Evolutionary conservation across 345 rosid species (phyloP).

Genomic region (Gossypium turneri): DNA sequence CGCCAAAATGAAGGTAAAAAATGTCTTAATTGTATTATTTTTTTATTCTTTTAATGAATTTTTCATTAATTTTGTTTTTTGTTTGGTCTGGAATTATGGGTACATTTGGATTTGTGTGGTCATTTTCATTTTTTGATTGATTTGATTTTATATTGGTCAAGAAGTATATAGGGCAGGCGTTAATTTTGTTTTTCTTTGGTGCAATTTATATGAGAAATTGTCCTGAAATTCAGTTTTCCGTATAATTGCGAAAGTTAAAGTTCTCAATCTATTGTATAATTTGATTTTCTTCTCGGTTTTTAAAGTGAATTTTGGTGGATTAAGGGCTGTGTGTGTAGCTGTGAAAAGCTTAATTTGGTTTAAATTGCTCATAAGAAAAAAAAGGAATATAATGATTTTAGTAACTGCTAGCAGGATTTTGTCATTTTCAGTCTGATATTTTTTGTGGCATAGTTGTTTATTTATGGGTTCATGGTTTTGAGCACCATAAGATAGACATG

Average conservation of each 20-base stretch:
- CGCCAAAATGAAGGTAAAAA: slow-evolving; percentile 61
- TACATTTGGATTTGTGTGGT: not conserved
- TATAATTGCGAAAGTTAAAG: not conserved
- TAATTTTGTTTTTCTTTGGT: not conserved
- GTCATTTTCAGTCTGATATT: not conserved
- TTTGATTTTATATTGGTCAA: not conserved
- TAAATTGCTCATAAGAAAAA: not conserved
- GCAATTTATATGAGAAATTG: not conserved
- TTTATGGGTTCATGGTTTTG: not conserved
- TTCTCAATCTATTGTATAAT: not conserved
- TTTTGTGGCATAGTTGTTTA: not conserved
- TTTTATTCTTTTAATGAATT: not conserved
- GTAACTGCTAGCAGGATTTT: not conserved
- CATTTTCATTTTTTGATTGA: not conserved
- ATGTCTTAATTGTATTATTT: not conserved
- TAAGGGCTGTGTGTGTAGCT: not conserved
- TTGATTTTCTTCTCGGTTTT: not conserved
- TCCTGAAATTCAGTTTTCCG: not conserved
- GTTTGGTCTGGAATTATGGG: not conserved
- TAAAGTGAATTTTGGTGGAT: not conserved
- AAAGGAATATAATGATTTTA: not conserved
- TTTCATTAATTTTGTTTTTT: not conserved
- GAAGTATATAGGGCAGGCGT: not conserved
- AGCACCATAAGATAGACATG: not conserved
- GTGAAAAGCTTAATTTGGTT: not conserved